phyloP scores from a whole-genome alignment of 352 stramenopile genomes.

The Peronospora belbahrii region DNA sequence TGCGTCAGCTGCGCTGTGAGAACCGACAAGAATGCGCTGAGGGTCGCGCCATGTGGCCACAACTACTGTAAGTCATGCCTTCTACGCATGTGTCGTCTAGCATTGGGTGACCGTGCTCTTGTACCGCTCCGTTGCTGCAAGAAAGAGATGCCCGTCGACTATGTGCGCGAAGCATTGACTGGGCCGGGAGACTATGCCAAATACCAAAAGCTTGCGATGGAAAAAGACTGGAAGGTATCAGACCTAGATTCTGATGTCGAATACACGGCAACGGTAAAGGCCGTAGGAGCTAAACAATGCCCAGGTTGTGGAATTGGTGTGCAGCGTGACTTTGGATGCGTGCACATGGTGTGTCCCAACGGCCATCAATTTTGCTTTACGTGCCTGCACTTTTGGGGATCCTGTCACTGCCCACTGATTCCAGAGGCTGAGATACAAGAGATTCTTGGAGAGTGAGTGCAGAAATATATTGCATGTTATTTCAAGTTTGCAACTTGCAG shows the following conservation, averaged over 20 bases:
- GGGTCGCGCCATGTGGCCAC: slow-evolving; percentile 48
- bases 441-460: slow-evolving; percentile 45
- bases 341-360: slow-evolving; percentile 70
- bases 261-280: slow-evolving; percentile 39
- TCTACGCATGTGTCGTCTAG: slow-evolving; percentile 46
- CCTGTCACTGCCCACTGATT: slow-evolving; percentile 52
- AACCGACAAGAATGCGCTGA: slow-evolving; percentile 15
- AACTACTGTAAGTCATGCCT: slow-evolving; percentile 50
- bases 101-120: slow-evolving; percentile 50
- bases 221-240: slow-evolving; percentile 51
- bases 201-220: slow-evolving; percentile 39
- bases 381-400: slow-evolving; percentile 43
- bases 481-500: neutral
- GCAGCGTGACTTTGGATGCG: slow-evolving; percentile 59
- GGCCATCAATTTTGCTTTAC: slow-evolving; percentile 77
- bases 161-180: slow-evolving; percentile 35
- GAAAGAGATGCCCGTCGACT: slow-evolving; percentile 60
- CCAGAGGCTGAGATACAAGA: slow-evolving; percentile 37
- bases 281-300: slow-evolving; percentile 58
- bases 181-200: slow-evolving; percentile 23
- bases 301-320: slow-evolving; percentile 68
- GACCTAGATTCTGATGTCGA: slow-evolving; percentile 55
- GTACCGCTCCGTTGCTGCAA: slow-evolving; percentile 64
- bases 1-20: slow-evolving; percentile 39
- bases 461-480: neutral